Percentiles rank a stretch among this genome's conserved stretches.
These are phyloP conservation scores for Phyllosticta citrichinensis DNA, from an alignment of 2,329 filamentous ascomycete species.

Conservation along the genomic window DNA sequence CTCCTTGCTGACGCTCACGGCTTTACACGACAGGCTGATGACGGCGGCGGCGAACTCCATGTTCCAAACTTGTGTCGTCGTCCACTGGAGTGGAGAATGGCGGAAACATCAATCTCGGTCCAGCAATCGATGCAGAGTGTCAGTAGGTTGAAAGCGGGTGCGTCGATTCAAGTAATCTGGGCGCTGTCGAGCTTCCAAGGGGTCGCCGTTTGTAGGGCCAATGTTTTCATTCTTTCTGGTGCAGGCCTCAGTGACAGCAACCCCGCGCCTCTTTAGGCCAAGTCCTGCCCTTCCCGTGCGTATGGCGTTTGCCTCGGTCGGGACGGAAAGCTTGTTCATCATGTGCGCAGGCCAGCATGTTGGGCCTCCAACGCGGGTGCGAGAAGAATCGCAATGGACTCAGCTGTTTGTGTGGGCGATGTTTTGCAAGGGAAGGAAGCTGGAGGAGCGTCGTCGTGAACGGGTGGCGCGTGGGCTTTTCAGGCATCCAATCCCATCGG, in stretches of 20 bases:
- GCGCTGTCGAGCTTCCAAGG: background rate
- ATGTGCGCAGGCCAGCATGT: background rate
- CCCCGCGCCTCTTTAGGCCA: background rate
- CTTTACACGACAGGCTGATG: constrained; percentile 1
- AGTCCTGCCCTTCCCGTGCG: background rate
- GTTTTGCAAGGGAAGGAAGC: background rate
- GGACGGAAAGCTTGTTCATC: background rate
- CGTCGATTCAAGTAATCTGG: background rate
- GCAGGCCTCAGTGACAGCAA: background rate
- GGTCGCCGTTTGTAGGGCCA: background rate
- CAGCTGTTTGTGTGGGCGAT: background rate
- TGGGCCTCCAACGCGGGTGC: background rate
- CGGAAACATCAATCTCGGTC: background rate
- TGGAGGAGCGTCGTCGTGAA: background rate
- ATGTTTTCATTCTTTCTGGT: background rate
- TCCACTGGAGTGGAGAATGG: background rate
- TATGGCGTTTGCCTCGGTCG: background rate
- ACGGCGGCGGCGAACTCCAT: constrained; percentile 4
- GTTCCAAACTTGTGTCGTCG: background rate
- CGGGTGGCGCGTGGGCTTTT: background rate
- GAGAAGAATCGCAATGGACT: background rate
- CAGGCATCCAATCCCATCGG: background rate
- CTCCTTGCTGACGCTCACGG: constrained; percentile 3
- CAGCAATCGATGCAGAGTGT: background rate
- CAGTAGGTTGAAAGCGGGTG: background rate